Evolutionary conservation across 169 alveolate species (phyloP), one percentile per base, ranked within the genome.

Genomic region (Ichthyophthirius multifiliis): DNA sequence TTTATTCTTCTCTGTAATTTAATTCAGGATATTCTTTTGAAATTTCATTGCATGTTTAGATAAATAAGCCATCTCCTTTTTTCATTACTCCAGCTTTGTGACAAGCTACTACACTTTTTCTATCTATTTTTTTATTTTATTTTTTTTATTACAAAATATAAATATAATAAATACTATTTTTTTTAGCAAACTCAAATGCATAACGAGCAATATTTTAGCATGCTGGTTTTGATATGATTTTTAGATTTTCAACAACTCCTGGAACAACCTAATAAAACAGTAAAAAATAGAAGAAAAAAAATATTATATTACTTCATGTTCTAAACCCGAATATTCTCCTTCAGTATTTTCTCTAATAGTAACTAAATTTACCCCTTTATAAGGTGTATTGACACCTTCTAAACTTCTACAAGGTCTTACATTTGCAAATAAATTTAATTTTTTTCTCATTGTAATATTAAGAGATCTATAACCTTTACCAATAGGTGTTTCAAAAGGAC

Each of bases 41-140:
- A 20, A 93, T 89, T n/a, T 93, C 93, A 67, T 90, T 73, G 41
- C 89, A 82, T 64, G 80, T 89, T 65, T 89, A 85, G 15, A 92
- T 83, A 81, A 92, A 93, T 35, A 93, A 43, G 12, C 97, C 95
- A 79, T 90, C 94, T 13, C 95, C 92, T 79, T 80, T 43, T 76
- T 93, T 92, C 94, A 93, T 87, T 27, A 93, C 95, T 37, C 92
- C 90, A 37, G 97, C 97, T 82, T 93, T 93, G 82, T 90, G 95
- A 37, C 92, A 89, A 23, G 91, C 95, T 0, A 80, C 84, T 27
- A 93, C 95, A 67, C 63, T 64, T 43, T 82, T 85, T 71, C 92
- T 65, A 35, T 79, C 78, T 79, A 35, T 18, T 20, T 10, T 9
- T 20, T 3, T 23, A 43, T 0, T 37, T 5, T 4, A 2, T 74